Evolutionary conservation across 768 basidiomycete species (phyloP).

Genomic region (Leccinum truebloodii): DNA sequence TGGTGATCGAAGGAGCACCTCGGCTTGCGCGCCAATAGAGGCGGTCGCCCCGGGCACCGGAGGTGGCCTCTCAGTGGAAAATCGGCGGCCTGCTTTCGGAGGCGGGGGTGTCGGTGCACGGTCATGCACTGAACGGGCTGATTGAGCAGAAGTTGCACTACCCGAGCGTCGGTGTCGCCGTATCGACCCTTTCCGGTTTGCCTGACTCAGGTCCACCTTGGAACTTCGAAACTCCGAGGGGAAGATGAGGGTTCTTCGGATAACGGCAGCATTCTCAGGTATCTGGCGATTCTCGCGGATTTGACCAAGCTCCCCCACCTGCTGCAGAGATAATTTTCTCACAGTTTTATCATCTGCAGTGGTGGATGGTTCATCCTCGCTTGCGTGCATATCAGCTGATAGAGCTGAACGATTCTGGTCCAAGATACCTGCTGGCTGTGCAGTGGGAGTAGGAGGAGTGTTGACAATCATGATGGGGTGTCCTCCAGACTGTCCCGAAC

Average conservation of each 20-base stretch:
- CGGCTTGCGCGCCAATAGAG: conserved; percentile 44
- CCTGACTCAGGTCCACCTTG: conserved; percentile 53
- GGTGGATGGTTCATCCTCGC: conserved; percentile 35
- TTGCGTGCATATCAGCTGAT: conserved; percentile 27
- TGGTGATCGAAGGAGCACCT: conserved; percentile 42
- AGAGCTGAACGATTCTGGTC: conserved; percentile 19
- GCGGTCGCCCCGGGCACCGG: conserved; percentile 67
- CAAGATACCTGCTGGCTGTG: conserved; percentile 13
- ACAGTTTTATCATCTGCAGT: conserved; percentile 26
- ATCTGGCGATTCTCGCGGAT: conserved; percentile 33
- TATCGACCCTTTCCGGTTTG: conserved; percentile 54
- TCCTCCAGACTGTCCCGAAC: conserved; percentile 39
- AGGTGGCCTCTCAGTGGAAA: conserved; percentile 66
- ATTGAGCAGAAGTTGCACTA: conserved; percentile 59
- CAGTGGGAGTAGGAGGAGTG: conserved; percentile 26
- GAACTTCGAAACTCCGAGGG: conserved; percentile 66
- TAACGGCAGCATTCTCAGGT: conserved; percentile 48
- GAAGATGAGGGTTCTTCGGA: conserved; percentile 79
- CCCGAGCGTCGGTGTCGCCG: conserved; percentile 57
- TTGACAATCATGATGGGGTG: conserved; percentile 14
- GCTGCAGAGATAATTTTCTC: conserved; percentile 30
- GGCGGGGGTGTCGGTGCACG: conserved; percentile 87
- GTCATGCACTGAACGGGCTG: conserved; percentile 75
- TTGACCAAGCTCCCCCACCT: conserved; percentile 26
- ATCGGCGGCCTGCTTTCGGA: conserved; percentile 59